Base-by-base conservation (phyloP, 176 grass and related monocot species). In the Urochloa ruziziensis region DNA sequence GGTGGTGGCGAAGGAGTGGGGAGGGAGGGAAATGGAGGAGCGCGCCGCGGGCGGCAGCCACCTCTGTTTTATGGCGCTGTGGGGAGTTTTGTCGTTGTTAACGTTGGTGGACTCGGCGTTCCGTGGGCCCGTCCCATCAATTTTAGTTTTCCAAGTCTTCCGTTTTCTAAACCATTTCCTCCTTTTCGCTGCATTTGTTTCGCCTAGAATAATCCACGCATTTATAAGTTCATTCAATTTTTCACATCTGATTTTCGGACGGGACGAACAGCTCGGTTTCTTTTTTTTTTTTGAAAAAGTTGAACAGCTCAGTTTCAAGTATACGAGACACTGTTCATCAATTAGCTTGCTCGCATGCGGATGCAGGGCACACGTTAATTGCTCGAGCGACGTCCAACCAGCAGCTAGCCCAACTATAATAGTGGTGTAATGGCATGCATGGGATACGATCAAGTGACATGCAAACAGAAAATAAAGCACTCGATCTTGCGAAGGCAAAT, bases 101-200 rank as follows among this genome's bases (percentile, higher is more conserved):
- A 75, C 67, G 84, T 87, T 83, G 88, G 74, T 61, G 84, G 51
- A 80, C 61, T 83, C 60, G 75, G 67, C 40, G 68, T 43, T 28
- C 28, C 75, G 80, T 87, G 84, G 80, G 23, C 71, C 52, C 19
- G 77, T 32, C 40, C 32, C 71, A 35, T 72, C 27, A 23, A 43
- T 46, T 46, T 46, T 46, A 10, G 2, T 40, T 39, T 11, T 12
- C n/a, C n/a, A 7, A 23, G 24, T 44, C 25, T 17, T 33, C 64
- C 27, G 7, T 51, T 7, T 7, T 7, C 25, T 18, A 28, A 44
- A 23, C 23, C 5, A 9, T 43, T 27, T 70, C 7, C 8, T 7
- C 1, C 14, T 18, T 39, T 46, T 10, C 42, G 10, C n/a, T 44
- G 13, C 2, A 35, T 14, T 14, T 11, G n/a, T 37, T 80, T 67